Evolutionary conservation across 192 early-diverging fungal species (phyloP), one percentile per base, ranked within the genome.

Genomic region (Backusella macrospora): DNA sequence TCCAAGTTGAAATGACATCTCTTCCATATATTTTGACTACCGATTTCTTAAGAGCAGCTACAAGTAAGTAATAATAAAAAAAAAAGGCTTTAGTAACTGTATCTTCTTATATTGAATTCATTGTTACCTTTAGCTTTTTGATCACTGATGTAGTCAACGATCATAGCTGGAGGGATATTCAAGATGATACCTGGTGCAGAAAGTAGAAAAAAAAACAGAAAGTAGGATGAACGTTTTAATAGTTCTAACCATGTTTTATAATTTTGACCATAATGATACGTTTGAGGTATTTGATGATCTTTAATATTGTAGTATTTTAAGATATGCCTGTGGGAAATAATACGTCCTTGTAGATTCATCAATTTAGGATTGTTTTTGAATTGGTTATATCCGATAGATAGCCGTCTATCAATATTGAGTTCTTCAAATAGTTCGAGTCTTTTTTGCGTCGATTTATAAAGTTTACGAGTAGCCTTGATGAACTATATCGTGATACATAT

Each of bases 1-100:
- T 98, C 98, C 96, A 98, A 4, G 98, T 98, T 0, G 93, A 94
- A n/a, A 99, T 82, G 12, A 99, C 98, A 76, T 99, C 98, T 40
- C 91, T 87, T 29, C 95, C 98, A 62, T 90, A 90, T 75, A 99
- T 91, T 78, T 99, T 99, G 47, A 99, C 96, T 12, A 89, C 92
- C 6, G 96, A 97, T 14, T 86, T 92, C 5, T 89, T 91, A 52
- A 95, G 82, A 0, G 97, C 97, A 68, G 92, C 92, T 78, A 74
- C 78, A 48, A 23, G 67, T 55, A 23, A 44, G 18, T 10, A 65
- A 71, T 16, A 44, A 5, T 29, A 63, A 59, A n/a, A 37, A 39
- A 34, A 26, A 10, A n/a, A 34, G 8, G 2, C 4, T 3, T n/a
- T 39, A 14, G 3, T 43, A 16, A 34, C 18, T 21, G n/a, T 18